Conservation (phyloP, 2,329 filamentous ascomycete genomes). For the Colletotrichum noveboracense region DNA sequence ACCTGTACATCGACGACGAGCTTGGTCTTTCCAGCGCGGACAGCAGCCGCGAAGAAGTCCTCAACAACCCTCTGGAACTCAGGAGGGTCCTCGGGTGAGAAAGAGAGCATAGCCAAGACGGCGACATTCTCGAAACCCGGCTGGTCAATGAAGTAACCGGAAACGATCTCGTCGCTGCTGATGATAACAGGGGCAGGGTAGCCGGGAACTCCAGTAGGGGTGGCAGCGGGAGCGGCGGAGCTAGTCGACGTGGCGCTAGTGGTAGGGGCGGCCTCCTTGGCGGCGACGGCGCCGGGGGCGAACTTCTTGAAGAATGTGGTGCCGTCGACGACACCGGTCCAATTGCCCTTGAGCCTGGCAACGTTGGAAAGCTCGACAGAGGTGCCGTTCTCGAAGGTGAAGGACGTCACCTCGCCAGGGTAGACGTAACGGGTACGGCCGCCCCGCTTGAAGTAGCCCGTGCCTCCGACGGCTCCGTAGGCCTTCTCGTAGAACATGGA, state of each 20-base stretch:
- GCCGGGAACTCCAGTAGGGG: neutral
- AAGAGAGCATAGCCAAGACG: conserved; percentile 30
- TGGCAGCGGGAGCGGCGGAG: neutral
- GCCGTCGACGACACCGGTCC: conserved; percentile 34
- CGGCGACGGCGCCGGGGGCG: conserved; percentile 20
- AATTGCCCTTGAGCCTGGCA: conserved; percentile 31
- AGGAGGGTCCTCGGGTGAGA: conserved; percentile 27
- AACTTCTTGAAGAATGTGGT: conserved; percentile 36
- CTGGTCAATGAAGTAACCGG: conserved; percentile 38
- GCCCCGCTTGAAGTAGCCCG: conserved; percentile 32
- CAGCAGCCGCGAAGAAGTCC: conserved; percentile 37
- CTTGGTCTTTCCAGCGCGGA: conserved; percentile 58
- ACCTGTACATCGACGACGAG: conserved; percentile 64
- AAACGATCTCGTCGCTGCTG: conserved; percentile 26
- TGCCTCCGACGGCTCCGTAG: conserved; percentile 7
- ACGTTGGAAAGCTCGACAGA: conserved; percentile 30
- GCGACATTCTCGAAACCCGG: conserved; percentile 37
- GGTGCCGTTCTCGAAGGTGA: conserved; percentile 42
- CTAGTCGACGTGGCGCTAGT: neutral
- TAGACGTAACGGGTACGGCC: conserved; percentile 31
- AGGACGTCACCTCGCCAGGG: conserved; percentile 33
- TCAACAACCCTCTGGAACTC: conserved; percentile 40
- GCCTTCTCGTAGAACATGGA: conserved; percentile 38
- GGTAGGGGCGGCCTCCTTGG: neutral
- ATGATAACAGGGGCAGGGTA: conserved; percentile 34